These are phyloP conservation scores for Yamadazyma olivae DNA, from an alignment of 805 yeast species.

Conservation along the genomic window DNA sequence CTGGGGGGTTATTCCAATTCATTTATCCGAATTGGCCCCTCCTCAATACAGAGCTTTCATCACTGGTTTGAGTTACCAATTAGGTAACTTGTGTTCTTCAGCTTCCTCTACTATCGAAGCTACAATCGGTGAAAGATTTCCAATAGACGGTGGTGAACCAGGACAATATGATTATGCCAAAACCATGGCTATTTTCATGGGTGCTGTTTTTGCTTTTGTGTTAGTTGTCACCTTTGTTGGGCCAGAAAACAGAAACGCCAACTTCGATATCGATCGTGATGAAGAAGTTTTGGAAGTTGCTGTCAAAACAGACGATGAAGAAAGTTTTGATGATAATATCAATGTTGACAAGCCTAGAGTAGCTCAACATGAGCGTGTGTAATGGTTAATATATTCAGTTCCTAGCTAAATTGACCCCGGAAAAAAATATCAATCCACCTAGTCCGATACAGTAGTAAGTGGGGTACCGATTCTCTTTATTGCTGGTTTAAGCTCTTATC, in stretches of 20 bases:
- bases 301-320: constrained; percentile 6
- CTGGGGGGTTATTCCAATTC: constrained; percentile 67
- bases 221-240: constrained; percentile 52
- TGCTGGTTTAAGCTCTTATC: too few relatives aligned
- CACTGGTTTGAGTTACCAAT: constrained; percentile 62
- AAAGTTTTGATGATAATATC: constrained; percentile 1
- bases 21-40: constrained; percentile 59
- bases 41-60: constrained; percentile 62
- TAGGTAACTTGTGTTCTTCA: constrained; percentile 65
- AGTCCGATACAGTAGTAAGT: too few relatives aligned
- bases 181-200: constrained; percentile 67
- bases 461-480: too few relatives aligned
- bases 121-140: constrained; percentile 55
- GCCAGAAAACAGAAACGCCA: constrained; percentile 48
- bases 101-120: constrained; percentile 71
- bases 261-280: constrained; percentile 18
- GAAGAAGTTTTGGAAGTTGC: constrained; percentile 7
- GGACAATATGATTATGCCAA: constrained; percentile 48
- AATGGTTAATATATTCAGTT: too few relatives aligned
- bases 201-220: constrained; percentile 56
- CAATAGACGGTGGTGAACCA: constrained; percentile 20
- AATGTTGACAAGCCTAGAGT: background rate
- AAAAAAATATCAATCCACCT: too few relatives aligned
- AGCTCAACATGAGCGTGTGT: background rate
- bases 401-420: too few relatives aligned